These are phyloP conservation scores for Stentor coeruleus DNA, from an alignment of 73 alveolate species.

Conservation along the genomic window DNA sequence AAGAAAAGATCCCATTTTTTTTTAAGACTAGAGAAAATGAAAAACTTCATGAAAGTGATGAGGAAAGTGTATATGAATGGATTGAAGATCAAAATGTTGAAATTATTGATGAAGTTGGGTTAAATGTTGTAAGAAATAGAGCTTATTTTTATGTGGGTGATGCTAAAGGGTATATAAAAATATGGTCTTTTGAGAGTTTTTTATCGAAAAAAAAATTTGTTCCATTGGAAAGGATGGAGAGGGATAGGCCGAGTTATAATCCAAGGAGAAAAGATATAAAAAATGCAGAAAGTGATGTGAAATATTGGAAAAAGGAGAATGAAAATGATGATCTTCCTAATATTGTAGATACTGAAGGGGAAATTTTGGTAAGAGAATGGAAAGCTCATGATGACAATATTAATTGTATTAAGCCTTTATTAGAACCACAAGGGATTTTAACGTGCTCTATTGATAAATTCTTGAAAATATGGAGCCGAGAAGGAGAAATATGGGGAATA, in stretches of 20 bases:
- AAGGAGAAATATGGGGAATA: slow-evolving; percentile 64
- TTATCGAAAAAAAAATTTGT: slow-evolving; percentile 27
- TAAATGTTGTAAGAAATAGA: slow-evolving; percentile 24
- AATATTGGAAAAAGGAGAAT: slow-evolving; percentile 34
- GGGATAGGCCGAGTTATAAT: slow-evolving; percentile 36
- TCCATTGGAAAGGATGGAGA: slow-evolving; percentile 26
- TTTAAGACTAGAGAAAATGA: background rate
- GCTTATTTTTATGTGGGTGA: slow-evolving; percentile 65
- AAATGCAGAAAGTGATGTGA: slow-evolving; percentile 49
- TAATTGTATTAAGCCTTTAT: slow-evolving; percentile 36
- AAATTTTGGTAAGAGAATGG: slow-evolving; percentile 53
- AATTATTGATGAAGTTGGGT: slow-evolving; percentile 21
- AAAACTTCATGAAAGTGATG: slow-evolving; percentile 14
- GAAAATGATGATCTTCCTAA: slow-evolving; percentile 30
- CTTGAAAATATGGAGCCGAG: slow-evolving; percentile 57
- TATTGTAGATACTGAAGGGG: slow-evolving; percentile 21
- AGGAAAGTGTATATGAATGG: slow-evolving; percentile 14
- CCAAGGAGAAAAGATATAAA: slow-evolving; percentile 39
- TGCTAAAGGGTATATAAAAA: slow-evolving; percentile 71
- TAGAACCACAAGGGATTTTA: slow-evolving; percentile 61
- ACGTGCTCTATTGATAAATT: slow-evolving; percentile 55
- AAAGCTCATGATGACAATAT: slow-evolving; percentile 55
- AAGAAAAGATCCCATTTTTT: background rate
- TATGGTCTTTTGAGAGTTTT: slow-evolving; percentile 52
- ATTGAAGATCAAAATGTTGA: slow-evolving; percentile 36